phyloP scores from a whole-genome alignment of 2,329 filamentous ascomycete species.

The Aspergillus eucalypticola region DNA sequence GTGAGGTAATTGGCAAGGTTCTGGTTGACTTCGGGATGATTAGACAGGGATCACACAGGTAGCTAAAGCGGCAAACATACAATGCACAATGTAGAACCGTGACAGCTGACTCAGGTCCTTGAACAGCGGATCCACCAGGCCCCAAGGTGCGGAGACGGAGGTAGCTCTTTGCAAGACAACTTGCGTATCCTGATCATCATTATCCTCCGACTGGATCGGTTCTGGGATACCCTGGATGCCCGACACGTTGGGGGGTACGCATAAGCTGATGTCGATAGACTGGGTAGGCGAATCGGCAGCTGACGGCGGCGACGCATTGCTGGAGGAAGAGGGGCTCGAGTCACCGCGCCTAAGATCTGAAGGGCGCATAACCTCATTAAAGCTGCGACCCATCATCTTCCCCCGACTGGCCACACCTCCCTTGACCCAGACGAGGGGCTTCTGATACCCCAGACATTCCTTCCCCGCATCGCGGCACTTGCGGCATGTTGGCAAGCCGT shows the following conservation, averaged over 20 bases:
- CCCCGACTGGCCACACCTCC: conserved; percentile 47
- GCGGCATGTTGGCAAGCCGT: conserved; percentile 43
- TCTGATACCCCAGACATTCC: conserved; percentile 47
- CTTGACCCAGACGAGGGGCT: conserved; percentile 46
- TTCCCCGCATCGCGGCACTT: conserved; percentile 47
- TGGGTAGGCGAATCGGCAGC: conserved; percentile 1
- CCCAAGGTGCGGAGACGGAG: conserved; percentile 36
- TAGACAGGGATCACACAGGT: conserved; percentile 16
- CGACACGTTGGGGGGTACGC: neutral
- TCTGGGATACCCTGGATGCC: neutral
- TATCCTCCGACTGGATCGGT: neutral
- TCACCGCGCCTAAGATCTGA: neutral
- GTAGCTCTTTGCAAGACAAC: conserved; percentile 2
- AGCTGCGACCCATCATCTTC: conserved; percentile 56
- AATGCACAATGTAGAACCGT: conserved; percentile 51
- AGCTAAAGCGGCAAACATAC: conserved; percentile 27
- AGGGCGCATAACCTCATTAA: conserved; percentile 40
- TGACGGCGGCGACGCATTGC: neutral
- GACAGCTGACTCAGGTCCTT: conserved; percentile 47
- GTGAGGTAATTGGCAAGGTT: conserved; percentile 49
- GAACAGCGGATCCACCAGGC: conserved; percentile 49
- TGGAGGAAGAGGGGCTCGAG: neutral
- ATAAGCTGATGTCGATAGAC: neutral
- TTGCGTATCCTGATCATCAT: neutral
- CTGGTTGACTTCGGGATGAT: conserved; percentile 33